A percentile compares a stretch with the other conserved stretches of the same genome.
phyloP scores from a whole-genome alignment of 2,329 filamentous ascomycete species.

The Xylariomycetidae sp. region DNA sequence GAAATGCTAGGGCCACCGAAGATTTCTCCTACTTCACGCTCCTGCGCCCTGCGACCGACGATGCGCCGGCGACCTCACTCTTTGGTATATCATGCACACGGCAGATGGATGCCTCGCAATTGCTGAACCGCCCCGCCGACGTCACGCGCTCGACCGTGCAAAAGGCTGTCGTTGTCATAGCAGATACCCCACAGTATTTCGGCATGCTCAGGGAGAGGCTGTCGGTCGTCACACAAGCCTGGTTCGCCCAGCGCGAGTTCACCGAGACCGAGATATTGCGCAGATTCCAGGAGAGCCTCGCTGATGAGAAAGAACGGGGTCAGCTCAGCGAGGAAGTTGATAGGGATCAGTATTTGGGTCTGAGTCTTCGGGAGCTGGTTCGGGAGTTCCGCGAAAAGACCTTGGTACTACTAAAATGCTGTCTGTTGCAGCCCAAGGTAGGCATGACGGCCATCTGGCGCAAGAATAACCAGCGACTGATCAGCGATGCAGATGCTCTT shows the following conservation, averaged over 20 bases:
- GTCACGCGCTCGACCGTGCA: conserved; percentile 97
- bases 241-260: conserved; percentile 95
- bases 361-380: conserved; percentile 84
- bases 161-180: conserved; percentile 94
- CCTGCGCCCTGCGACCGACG: conserved; percentile 54
- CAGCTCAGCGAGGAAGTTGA: conserved; percentile 62
- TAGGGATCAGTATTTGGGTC: conserved; percentile 81
- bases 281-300: conserved; percentile 86
- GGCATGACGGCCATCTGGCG: too few species aligned
- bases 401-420: conserved; percentile 87
- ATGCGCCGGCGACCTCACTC: conserved; percentile 67
- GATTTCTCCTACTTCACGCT: conserved; percentile 99
- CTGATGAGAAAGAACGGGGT: conserved; percentile 57
- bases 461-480: too few species aligned
- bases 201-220: conserved; percentile 86
- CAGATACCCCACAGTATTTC: conserved; percentile 84
- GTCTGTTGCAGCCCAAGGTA: conserved; percentile 91
- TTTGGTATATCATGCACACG: conserved; percentile 96
- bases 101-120: conserved; percentile 74
- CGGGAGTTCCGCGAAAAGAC: conserved; percentile 95
- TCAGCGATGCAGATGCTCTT: conserved; percentile 77
- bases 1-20: conserved; percentile 73
- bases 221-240: conserved; percentile 85
- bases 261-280: conserved; percentile 84
- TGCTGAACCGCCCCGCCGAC: conserved; percentile 76